These are phyloP conservation scores for Calophaca sinica DNA, from an alignment of 306 rosid species.

Conservation along the genomic window DNA sequence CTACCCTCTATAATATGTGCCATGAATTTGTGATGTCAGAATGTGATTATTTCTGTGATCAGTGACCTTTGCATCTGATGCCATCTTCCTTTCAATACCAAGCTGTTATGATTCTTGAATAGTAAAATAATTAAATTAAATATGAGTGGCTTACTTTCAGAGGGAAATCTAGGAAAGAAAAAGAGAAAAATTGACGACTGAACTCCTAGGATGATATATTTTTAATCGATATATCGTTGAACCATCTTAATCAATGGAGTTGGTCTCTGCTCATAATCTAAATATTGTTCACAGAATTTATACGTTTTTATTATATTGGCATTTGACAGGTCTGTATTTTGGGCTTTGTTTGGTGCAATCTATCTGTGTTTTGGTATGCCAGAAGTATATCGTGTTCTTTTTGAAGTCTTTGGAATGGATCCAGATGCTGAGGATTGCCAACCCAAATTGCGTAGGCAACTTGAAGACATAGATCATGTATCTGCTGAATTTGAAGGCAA, in stretches of 20 bases:
- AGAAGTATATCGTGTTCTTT: slow-evolving; percentile 90
- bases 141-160: background rate
- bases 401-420: slow-evolving; percentile 95
- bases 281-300: slow-evolving; percentile 10
- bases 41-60: background rate
- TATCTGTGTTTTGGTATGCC: slow-evolving; percentile 91
- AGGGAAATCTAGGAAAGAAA: background rate
- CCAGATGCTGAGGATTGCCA: slow-evolving; percentile 82
- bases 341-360: slow-evolving; percentile 94
- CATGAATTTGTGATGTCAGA: too few relatives aligned
- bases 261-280: slow-evolving; percentile 34
- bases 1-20: too few relatives aligned
- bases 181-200: background rate
- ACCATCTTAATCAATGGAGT: slow-evolving; percentile 25
- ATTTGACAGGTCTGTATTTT: slow-evolving; percentile 73
- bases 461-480: slow-evolving; percentile 83
- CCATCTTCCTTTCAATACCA: slow-evolving; percentile 29
- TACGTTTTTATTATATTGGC: slow-evolving; percentile 41
- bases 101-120: slow-evolving; percentile 30
- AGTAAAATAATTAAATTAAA: background rate
- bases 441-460: slow-evolving; percentile 80
- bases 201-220: background rate
- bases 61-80: slow-evolving; percentile 1
- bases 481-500: slow-evolving; percentile 86
- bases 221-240: background rate